Evolutionary conservation across 2,329 filamentous ascomycete species (phyloP).

Genomic region (Paecilomyces variotii): DNA sequence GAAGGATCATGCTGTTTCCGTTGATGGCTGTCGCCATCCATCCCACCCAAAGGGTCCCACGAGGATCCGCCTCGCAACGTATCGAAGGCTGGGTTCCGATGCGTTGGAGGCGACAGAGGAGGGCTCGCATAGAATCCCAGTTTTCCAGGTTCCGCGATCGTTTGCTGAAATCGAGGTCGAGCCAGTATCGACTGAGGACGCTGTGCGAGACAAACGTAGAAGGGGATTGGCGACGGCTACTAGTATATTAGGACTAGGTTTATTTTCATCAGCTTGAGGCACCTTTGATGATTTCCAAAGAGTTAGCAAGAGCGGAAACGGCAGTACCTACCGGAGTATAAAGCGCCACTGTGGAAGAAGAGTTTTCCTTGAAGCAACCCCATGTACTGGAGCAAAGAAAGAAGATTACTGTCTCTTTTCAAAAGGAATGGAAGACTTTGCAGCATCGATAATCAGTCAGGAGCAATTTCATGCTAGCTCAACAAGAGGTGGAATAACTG

Average conservation of each 20-base stretch:
- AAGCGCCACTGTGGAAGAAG: not conserved
- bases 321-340: not conserved
- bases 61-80: slow-evolving; percentile 49
- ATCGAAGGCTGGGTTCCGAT: slow-evolving; percentile 49
- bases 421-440: not conserved
- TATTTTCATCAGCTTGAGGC: not conserved
- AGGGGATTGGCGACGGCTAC: not conserved
- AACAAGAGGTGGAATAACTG: not conserved
- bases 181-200: not conserved
- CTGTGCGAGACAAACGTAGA: not conserved
- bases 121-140: slow-evolving; percentile 57
- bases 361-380: not conserved
- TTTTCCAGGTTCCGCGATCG: slow-evolving; percentile 39
- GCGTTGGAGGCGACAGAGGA: slow-evolving; percentile 58
- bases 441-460: not conserved
- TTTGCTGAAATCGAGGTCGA: not conserved
- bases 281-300: not conserved
- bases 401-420: not conserved
- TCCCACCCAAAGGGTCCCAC: slow-evolving; percentile 51
- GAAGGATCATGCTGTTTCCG: slow-evolving; percentile 68
- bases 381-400: not conserved
- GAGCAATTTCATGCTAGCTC: not conserved
- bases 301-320: not conserved
- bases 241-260: not conserved
- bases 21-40: slow-evolving; percentile 69